These are phyloP conservation scores for Murraya paniculata DNA, from an alignment of 345 rosid genomes.

Conservation along the genomic window DNA sequence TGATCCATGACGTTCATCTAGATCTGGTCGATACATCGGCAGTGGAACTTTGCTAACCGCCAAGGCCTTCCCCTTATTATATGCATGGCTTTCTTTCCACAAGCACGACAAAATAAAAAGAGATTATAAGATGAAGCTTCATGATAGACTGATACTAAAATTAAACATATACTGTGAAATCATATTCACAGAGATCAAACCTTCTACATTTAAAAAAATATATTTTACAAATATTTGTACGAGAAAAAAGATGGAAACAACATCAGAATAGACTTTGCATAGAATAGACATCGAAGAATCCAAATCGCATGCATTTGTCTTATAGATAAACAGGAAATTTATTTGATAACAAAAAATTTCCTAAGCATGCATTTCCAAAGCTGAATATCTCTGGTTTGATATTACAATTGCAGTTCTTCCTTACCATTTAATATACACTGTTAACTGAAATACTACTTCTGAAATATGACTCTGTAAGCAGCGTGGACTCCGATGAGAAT, in stretches of 20 bases:
- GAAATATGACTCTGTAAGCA: constrained; percentile 1
- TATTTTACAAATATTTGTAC: too few species aligned
- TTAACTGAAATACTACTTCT: background rate
- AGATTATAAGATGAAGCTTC: constrained; percentile 10
- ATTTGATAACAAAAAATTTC: background rate
- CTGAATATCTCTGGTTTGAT: background rate
- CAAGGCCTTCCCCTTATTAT: constrained; percentile 79
- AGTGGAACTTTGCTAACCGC: constrained; percentile 92
- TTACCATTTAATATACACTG: background rate
- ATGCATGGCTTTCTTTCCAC: constrained; percentile 87
- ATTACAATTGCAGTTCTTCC: background rate
- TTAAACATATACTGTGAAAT: background rate
- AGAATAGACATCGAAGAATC: background rate
- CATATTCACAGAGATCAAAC: background rate
- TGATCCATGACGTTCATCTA: constrained; percentile 92
- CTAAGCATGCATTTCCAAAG: background rate
- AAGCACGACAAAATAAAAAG: constrained; percentile 27
- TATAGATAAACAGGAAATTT: background rate
- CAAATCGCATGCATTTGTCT: background rate
- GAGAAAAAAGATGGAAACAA: background rate
- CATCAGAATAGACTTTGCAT: background rate
- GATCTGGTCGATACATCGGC: constrained; percentile 90
- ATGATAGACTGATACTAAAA: background rate
- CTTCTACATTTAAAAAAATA: background rate
- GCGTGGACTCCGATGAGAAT: background rate